phyloP scores from a whole-genome alignment of 352 stramenopile species.

The Pythium phragmiticola region DNA sequence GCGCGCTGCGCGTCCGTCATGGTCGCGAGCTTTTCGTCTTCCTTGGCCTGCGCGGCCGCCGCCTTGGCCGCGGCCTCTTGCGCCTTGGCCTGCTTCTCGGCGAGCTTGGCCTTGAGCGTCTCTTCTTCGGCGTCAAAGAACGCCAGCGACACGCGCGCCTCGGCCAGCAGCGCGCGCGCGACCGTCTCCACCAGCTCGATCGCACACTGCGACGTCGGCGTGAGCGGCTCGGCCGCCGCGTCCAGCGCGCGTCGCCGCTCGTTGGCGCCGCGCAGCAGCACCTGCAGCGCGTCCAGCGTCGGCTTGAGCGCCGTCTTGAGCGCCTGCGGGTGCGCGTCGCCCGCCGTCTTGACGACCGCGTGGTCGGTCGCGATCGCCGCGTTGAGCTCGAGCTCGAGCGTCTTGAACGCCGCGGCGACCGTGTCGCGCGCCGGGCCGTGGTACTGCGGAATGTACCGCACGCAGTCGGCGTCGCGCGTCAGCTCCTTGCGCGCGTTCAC shows the following conservation, averaged over 20 bases:
- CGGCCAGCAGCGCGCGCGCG: constrained; percentile 36
- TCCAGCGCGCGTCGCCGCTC: constrained; percentile 43
- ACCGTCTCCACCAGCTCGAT: constrained; percentile 56
- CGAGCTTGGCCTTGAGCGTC: constrained; percentile 46
- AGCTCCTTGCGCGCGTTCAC: constrained; percentile 55
- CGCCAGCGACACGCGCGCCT: constrained; percentile 49
- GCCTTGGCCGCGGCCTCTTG: constrained; percentile 70
- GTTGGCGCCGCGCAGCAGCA: constrained; percentile 56
- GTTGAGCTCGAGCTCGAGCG: constrained; percentile 77
- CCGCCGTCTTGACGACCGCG: constrained; percentile 23
- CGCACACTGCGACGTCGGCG: constrained; percentile 31
- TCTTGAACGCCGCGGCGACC: constrained; percentile 63
- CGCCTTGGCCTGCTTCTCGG: constrained; percentile 59
- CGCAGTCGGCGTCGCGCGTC: constrained; percentile 33
- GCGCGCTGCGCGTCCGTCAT: constrained; percentile 72
- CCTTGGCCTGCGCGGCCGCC: constrained; percentile 68
- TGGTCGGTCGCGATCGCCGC: constrained; percentile 34
- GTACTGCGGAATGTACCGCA: constrained; percentile 80
- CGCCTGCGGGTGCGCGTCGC: constrained; percentile 57
- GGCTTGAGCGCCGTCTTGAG: constrained; percentile 60
- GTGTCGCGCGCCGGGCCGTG: constrained; percentile 76
- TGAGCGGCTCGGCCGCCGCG: constrained; percentile 16
- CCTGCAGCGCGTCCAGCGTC: constrained; percentile 49
- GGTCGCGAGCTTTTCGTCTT: constrained; percentile 78
- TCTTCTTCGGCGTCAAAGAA: constrained; percentile 67